Percentiles rank a stretch among this genome's conserved stretches.
Conservation (phyloP, 192 early-diverging fungal species). For the Chytriomyces confervae region DNA sequence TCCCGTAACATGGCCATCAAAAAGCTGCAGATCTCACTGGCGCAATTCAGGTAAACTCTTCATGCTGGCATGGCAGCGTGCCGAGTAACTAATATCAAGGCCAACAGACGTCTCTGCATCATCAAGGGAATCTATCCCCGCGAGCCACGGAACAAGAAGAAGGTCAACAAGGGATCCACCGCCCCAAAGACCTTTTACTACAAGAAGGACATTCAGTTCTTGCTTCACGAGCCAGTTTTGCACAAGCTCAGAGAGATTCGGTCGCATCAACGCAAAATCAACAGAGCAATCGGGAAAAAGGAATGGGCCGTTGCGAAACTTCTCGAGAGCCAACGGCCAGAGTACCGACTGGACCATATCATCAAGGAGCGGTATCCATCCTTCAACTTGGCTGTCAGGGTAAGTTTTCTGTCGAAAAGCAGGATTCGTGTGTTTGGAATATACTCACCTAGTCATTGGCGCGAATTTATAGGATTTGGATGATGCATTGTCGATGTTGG, state of each 20-base stretch:
- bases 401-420: background rate
- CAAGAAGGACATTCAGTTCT: conserved; percentile 93
- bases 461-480: conserved; percentile 77
- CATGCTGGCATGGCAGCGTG: background rate
- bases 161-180: conserved; percentile 87
- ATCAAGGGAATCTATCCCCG: conserved; percentile 98
- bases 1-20: conserved; percentile 87
- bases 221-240: conserved; percentile 93
- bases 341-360: conserved; percentile 90
- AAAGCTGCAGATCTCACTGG: conserved; percentile 93
- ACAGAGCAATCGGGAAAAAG: conserved; percentile 81
- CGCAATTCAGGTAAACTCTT: conserved; percentile 80
- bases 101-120: conserved; percentile 88
- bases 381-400: conserved; percentile 30
- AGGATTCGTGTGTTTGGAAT: background rate
- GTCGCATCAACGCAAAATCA: conserved; percentile 83
- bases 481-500: conserved; percentile 97
- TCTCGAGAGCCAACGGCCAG: conserved; percentile 78
- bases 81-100: background rate
- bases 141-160: conserved; percentile 93
- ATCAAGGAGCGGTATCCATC: conserved; percentile 81
- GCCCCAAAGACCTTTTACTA: conserved; percentile 90
- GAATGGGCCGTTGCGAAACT: conserved; percentile 78
- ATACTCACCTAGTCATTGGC: background rate
- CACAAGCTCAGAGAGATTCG: conserved; percentile 93